phyloP scores from a whole-genome alignment of 108 stramenopile genomes.

The Fistulifera solaris region DNA sequence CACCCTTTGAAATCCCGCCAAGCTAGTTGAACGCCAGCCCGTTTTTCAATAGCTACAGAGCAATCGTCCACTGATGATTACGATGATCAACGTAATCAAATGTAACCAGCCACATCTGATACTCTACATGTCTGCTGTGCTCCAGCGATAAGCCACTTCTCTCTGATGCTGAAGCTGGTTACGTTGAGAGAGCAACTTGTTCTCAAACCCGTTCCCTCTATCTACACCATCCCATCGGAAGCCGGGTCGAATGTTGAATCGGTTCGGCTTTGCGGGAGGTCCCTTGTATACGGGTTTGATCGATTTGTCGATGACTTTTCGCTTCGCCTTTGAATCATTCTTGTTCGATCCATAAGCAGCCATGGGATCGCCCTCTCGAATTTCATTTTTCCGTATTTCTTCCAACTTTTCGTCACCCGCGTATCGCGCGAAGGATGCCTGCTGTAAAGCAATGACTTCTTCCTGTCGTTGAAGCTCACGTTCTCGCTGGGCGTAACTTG shows the following conservation, averaged over 20 bases:
- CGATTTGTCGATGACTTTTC: conserved; percentile 7
- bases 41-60: too few relatives aligned
- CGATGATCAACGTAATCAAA: too few relatives aligned
- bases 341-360: conserved; percentile 60
- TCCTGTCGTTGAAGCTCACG: conserved; percentile 28
- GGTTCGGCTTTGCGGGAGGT: conserved; percentile 87
- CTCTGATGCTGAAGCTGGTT: conserved; percentile 40
- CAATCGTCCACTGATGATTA: too few relatives aligned
- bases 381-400: conserved; percentile 40
- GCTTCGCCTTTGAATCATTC: conserved; percentile 11
- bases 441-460: conserved; percentile 41
- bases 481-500: conserved; percentile 62
- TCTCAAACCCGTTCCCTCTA: conserved; percentile 94
- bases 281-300: conserved; percentile 85
- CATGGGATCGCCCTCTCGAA: conserved; percentile 94
- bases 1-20: too few relatives aligned
- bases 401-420: conserved; percentile 69
- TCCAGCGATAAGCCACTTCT: conserved; percentile 72
- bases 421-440: conserved; percentile 71
- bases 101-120: too few relatives aligned
- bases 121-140: conserved; percentile 78
- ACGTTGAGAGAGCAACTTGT: conserved; percentile 51
- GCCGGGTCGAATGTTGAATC: conserved; percentile 90
- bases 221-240: conserved; percentile 98
- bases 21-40: too few relatives aligned